Conservation (phyloP, 352 stramenopile species). For the Phytophthora foliorum region DNA sequence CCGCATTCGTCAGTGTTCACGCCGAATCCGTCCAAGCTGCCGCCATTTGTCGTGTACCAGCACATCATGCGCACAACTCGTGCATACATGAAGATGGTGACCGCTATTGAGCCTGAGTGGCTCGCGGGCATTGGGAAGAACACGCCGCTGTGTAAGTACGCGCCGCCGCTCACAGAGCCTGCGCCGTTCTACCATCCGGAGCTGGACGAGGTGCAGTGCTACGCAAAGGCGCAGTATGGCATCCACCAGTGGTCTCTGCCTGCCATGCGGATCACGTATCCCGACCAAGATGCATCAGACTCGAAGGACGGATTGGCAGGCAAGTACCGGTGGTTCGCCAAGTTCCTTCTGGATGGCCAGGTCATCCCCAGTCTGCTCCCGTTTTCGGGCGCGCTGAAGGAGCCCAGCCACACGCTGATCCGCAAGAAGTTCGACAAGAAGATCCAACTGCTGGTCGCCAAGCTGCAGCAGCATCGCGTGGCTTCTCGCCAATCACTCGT, state of each 20-base stretch:
- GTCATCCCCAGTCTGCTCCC: constrained; percentile 77
- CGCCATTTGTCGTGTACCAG: constrained; percentile 82
- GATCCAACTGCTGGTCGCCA: constrained; percentile 80
- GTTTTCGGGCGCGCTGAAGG: constrained; percentile 85
- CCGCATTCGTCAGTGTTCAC: constrained; percentile 88
- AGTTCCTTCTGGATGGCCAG: constrained; percentile 82
- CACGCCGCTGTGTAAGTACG: constrained; percentile 80
- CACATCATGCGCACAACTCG: constrained; percentile 80
- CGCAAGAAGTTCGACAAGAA: constrained; percentile 91
- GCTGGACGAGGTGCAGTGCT: constrained; percentile 81
- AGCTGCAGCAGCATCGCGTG: constrained; percentile 61
- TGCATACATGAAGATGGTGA: constrained; percentile 98
- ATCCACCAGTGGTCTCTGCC: constrained; percentile 75
- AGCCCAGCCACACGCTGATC: constrained; percentile 94
- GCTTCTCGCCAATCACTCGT: constrained; percentile 54
- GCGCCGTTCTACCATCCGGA: constrained; percentile 66
- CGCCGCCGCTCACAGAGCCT: constrained; percentile 65
- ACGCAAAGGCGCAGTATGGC: constrained; percentile 81
- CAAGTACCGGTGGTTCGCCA: constrained; percentile 87
- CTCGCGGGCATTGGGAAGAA: constrained; percentile 87
- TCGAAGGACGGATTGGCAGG: constrained; percentile 51
- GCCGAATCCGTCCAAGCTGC: constrained; percentile 69
- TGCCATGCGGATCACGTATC: constrained; percentile 65
- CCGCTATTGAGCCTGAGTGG: constrained; percentile 97
- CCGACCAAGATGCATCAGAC: constrained; percentile 38